A percentile compares a stretch with the other conserved stretches of the same genome.
phyloP scores from a whole-genome alignment of 2,329 filamentous ascomycete genomes.

The Truncatella angustata region DNA sequence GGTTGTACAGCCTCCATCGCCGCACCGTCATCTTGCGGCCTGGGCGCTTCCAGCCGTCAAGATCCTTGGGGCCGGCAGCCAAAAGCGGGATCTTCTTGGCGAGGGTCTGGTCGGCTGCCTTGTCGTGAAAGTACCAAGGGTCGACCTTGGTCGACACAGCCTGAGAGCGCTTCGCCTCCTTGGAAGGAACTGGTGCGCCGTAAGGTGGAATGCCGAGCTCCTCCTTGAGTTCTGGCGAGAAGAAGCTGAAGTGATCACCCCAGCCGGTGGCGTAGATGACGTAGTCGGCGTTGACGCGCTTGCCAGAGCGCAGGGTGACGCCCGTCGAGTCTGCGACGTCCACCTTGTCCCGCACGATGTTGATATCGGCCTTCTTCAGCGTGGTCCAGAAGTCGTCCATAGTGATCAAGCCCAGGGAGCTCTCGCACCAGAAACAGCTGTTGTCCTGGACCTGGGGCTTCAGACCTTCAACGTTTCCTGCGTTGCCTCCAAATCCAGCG shows the following conservation, averaged over 20 bases:
- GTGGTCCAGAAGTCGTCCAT: conserved; percentile 14
- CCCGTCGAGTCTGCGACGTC: conserved; percentile 7
- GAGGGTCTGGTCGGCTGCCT: conserved; percentile 13
- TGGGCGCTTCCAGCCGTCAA: conserved; percentile 4
- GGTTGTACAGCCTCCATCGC: conserved; percentile 13
- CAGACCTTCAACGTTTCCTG: conserved; percentile 1
- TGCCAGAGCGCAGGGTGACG: conserved; percentile 12
- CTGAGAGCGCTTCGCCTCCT: background rate
- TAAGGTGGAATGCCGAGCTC: conserved; percentile 17
- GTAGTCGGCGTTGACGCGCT: conserved; percentile 13
- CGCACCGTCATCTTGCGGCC: conserved; percentile 7
- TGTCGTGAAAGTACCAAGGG: conserved; percentile 12
- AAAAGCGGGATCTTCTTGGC: conserved; percentile 16
- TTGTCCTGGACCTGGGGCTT: conserved; percentile 7
- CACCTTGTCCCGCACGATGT: conserved; percentile 12
- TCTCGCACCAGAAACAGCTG: conserved; percentile 13
- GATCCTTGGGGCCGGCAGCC: conserved; percentile 8
- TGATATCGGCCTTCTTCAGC: conserved; percentile 9
- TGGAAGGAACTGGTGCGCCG: background rate
- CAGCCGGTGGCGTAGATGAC: conserved; percentile 19
- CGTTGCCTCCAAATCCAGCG: conserved; percentile 6
- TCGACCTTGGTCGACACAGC: too few relatives aligned
- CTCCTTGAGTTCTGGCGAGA: conserved; percentile 12
- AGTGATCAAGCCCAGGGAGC: conserved; percentile 13
- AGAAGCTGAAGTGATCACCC: conserved; percentile 18